phyloP scores from a whole-genome alignment of 2,329 filamentous ascomycete genomes.

The Camillea tinctor region DNA sequence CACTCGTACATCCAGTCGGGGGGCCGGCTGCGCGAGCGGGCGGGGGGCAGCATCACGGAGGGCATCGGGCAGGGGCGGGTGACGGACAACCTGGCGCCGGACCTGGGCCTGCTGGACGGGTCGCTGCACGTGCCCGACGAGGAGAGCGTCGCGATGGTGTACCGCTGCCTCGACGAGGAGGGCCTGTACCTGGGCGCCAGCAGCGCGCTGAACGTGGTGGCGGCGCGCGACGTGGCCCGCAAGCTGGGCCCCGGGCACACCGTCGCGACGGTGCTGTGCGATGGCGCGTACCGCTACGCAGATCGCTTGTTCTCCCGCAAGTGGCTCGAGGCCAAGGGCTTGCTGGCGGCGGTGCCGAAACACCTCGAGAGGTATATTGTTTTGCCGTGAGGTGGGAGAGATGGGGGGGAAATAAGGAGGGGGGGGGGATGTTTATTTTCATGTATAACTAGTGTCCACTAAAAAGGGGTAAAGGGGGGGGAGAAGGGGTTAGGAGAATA shows the following conservation, averaged over 20 bases:
- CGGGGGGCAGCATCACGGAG: slow-evolving; percentile 89
- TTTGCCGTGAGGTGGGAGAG: slow-evolving; percentile 56
- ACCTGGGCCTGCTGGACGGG: slow-evolving; percentile 81
- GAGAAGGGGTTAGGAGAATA: slow-evolving; percentile 2
- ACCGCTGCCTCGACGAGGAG: slow-evolving; percentile 92
- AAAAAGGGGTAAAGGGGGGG: no score
- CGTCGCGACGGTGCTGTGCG: slow-evolving; percentile 90
- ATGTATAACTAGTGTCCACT: no score
- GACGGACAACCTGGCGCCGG: slow-evolving; percentile 88
- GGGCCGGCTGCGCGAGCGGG: slow-evolving; percentile 77
- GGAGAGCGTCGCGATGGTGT: slow-evolving; percentile 97
- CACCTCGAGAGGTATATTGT: slow-evolving; percentile 93
- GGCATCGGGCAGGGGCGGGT: slow-evolving; percentile 95
- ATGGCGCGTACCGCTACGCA: slow-evolving; percentile 96
- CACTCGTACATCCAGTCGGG: slow-evolving; percentile 88
- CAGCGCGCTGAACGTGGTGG: slow-evolving; percentile 91
- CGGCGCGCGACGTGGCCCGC: slow-evolving; percentile 89
- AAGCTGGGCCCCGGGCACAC: slow-evolving; percentile 85
- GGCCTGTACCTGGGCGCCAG: slow-evolving; percentile 93
- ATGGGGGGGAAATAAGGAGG: neutral
- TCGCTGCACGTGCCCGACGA: slow-evolving; percentile 84
- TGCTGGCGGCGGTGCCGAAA: slow-evolving; percentile 78
- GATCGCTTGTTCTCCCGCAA: slow-evolving; percentile 88
- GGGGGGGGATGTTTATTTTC: no score
- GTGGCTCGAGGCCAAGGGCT: slow-evolving; percentile 85